Conservation (phyloP, 2,329 filamentous ascomycete genomes). For the Pseudogymnoascus pannorum region DNA sequence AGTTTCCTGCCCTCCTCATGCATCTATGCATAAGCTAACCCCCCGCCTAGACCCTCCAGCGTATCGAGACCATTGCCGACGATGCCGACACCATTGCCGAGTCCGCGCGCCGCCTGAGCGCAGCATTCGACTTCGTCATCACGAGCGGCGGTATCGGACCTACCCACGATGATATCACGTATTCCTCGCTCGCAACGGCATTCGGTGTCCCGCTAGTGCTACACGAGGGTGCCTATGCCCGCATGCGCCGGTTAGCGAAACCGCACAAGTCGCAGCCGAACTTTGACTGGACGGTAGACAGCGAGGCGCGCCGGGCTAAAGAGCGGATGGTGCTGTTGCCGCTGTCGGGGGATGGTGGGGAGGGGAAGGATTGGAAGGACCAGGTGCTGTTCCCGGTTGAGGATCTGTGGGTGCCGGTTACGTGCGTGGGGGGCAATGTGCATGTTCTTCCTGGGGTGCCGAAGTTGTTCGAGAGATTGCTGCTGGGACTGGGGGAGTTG, state of each 20-base stretch:
- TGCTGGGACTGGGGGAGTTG: constrained; percentile 67
- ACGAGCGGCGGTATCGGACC: constrained; percentile 94
- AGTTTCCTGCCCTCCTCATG: constrained; percentile 43
- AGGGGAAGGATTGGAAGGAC: constrained; percentile 52
- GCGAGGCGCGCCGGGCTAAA: constrained; percentile 70
- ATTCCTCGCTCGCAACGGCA: constrained; percentile 85
- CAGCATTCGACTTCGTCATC: constrained; percentile 86
- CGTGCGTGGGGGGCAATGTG: constrained; percentile 84
- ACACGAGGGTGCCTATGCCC: constrained; percentile 67
- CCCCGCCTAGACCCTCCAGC: constrained; percentile 56
- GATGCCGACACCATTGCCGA: constrained; percentile 88
- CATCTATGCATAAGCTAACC: constrained; percentile 49
- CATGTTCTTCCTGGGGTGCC: constrained; percentile 91
- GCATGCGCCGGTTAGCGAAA: constrained; percentile 77
- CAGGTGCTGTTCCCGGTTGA: constrained; percentile 75
- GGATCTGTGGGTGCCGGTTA: constrained; percentile 84
- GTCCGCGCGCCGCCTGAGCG: constrained; percentile 78
- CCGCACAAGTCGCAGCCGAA: constrained; percentile 63
- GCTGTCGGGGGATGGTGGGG: constrained; percentile 44
- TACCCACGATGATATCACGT: constrained; percentile 97
- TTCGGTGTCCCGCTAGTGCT: constrained; percentile 71
- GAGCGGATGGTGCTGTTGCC: constrained; percentile 87
- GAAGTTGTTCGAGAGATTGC: constrained; percentile 67
- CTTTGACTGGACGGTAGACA: constrained; percentile 81
- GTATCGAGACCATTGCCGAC: constrained; percentile 88